Conservation (phyloP, 2,329 filamentous ascomycete genomes). For the Diaporthe australafricana region DNA sequence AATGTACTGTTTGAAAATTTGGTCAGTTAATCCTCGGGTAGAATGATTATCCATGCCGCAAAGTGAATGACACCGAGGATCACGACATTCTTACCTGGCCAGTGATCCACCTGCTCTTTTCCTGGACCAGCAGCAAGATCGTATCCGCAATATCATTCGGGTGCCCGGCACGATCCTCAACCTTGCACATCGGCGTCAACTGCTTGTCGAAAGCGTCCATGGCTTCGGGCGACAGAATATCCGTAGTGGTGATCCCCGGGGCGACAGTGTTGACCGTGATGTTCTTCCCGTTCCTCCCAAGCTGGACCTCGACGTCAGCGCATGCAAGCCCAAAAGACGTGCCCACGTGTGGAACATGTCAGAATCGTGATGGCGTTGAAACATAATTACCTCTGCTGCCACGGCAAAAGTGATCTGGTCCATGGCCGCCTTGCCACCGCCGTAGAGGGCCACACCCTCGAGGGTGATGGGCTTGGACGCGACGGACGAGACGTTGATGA, state of each 20-base stretch:
- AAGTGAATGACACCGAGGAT: accelerated
- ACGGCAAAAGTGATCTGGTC: constrained; percentile 49
- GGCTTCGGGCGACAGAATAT: constrained; percentile 40
- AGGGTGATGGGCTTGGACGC: constrained; percentile 40
- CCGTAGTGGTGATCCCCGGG: constrained; percentile 53
- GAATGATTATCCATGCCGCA: no score
- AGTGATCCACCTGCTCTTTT: constrained; percentile 57
- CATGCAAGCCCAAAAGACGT: no score
- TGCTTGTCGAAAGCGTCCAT: constrained; percentile 40
- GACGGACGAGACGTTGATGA: constrained; percentile 48
- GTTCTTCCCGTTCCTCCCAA: constrained; percentile 42
- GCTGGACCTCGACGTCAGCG: not conserved
- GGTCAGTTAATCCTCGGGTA: not conserved
- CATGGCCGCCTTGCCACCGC: constrained; percentile 49
- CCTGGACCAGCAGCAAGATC: constrained; percentile 51
- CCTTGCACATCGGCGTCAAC: constrained; percentile 44
- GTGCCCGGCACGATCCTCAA: constrained; percentile 49
- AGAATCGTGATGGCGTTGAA: no score
- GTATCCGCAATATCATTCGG: constrained; percentile 56
- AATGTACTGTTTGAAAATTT: constrained; percentile 45
- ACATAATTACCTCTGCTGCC: constrained; percentile 47
- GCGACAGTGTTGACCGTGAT: constrained; percentile 58
- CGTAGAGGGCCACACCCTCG: constrained; percentile 41
- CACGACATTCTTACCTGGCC: constrained; percentile 41
- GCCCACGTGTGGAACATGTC: no score